Conservation (phyloP, 345 rosid species). For the Hibiscus tridactylites region DNA sequence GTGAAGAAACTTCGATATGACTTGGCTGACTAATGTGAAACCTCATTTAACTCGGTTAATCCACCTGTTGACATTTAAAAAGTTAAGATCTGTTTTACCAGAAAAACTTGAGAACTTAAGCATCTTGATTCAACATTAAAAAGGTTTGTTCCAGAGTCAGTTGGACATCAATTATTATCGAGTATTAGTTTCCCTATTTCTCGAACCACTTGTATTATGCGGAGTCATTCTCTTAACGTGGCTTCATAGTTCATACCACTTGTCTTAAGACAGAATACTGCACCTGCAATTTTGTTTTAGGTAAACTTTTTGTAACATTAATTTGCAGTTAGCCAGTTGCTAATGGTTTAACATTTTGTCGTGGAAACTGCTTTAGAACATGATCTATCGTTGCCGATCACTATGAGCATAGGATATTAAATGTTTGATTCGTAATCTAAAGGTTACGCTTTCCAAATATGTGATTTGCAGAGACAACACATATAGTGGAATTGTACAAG, state of each 20-base stretch:
- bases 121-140: too few species aligned
- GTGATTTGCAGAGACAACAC: constrained; percentile 51
- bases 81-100: too few species aligned
- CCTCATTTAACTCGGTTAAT: background rate
- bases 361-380: background rate
- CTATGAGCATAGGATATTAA: background rate
- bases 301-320: background rate
- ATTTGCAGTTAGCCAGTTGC: background rate
- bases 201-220: background rate
- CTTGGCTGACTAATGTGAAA: background rate
- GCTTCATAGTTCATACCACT: background rate
- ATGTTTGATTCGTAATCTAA: background rate
- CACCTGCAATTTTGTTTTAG: background rate
- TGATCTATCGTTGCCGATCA: background rate
- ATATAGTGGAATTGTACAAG: constrained; percentile 44
- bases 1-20: background rate
- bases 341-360: background rate
- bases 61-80: background rate
- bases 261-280: background rate
- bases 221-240: background rate
- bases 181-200: background rate
- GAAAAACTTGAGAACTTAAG: too few species aligned
- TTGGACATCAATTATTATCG: too few species aligned
- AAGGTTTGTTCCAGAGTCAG: too few species aligned
- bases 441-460: background rate